These are phyloP conservation scores for Piper betle DNA, from an alignment of 164 flowering plant genomes.

Conservation along the genomic window DNA sequence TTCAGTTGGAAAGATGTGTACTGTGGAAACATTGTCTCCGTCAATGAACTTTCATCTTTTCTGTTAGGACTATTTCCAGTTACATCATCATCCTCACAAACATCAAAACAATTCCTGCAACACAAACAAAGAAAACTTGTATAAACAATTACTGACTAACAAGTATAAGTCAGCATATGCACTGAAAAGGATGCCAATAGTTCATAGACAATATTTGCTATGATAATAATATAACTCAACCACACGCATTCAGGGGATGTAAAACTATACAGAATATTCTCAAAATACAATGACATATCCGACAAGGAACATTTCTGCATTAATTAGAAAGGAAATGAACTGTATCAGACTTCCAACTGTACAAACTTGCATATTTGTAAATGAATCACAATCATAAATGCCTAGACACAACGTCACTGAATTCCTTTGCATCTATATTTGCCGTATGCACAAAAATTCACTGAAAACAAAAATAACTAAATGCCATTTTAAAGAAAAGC, in stretches of 20 bases:
- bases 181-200: neutral
- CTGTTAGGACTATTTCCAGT: conserved; percentile 29
- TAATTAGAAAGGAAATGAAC: too few species aligned
- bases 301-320: too few species aligned
- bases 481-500: neutral
- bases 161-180: neutral
- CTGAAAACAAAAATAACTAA: neutral
- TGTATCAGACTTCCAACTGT: too few species aligned
- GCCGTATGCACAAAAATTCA: too few species aligned
- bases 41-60: conserved; percentile 24
- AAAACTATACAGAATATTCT: too few species aligned
- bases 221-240: neutral
- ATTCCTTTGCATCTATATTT: neutral
- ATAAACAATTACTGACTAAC: neutral
- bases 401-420: neutral
- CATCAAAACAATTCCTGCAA: conserved; percentile 70
- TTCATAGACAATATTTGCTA: neutral
- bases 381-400: neutral
- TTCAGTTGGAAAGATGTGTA: conserved; percentile 14
- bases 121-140: conserved; percentile 1
- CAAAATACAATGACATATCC: too few species aligned
- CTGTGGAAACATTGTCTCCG: conserved; percentile 19
- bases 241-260: neutral
- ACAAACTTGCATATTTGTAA: neutral
- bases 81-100: conserved; percentile 48